phyloP scores from a whole-genome alignment of 2,329 filamentous ascomycete genomes.

The Aspergillus uvarum region DNA sequence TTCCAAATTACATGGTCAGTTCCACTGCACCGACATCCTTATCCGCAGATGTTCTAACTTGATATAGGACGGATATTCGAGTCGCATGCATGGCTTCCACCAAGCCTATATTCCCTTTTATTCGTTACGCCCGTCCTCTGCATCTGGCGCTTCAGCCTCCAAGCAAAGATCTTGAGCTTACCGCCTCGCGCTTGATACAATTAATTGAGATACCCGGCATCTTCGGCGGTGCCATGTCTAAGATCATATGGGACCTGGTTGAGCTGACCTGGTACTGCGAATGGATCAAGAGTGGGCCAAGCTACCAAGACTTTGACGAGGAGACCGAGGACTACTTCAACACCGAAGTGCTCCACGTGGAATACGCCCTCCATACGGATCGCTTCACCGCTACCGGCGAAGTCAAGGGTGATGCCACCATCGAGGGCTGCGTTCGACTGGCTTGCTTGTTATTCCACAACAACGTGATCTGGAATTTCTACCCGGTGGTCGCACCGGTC shows the following conservation, averaged over 20 bases:
- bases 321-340: slow-evolving; percentile 43
- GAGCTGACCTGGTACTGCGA: slow-evolving; percentile 40
- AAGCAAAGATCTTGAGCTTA: slow-evolving; percentile 28
- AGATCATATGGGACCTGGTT: slow-evolving; percentile 36
- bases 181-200: slow-evolving; percentile 35
- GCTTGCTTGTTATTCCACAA: slow-evolving; percentile 42
- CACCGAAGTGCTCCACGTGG: slow-evolving; percentile 40
- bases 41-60: neutral
- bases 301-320: slow-evolving; percentile 33
- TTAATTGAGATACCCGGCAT: slow-evolving; percentile 37
- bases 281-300: slow-evolving; percentile 34
- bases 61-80: slow-evolving; percentile 41
- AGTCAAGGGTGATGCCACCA: slow-evolving; percentile 36
- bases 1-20: slow-evolving; percentile 43
- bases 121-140: slow-evolving; percentile 35
- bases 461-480: slow-evolving; percentile 41
- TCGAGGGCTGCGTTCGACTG: slow-evolving; percentile 41
- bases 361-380: slow-evolving; percentile 39
- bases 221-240: slow-evolving; percentile 32
- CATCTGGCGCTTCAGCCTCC: slow-evolving; percentile 32
- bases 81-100: slow-evolving; percentile 41
- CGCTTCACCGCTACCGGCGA: slow-evolving; percentile 37
- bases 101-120: slow-evolving; percentile 41
- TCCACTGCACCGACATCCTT: neutral
- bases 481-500: slow-evolving; percentile 35